Evolutionary conservation across 2,329 filamentous ascomycete genomes (phyloP), one percentile per base, ranked within the genome.

Genomic region (Sporothrix mexicana): DNA sequence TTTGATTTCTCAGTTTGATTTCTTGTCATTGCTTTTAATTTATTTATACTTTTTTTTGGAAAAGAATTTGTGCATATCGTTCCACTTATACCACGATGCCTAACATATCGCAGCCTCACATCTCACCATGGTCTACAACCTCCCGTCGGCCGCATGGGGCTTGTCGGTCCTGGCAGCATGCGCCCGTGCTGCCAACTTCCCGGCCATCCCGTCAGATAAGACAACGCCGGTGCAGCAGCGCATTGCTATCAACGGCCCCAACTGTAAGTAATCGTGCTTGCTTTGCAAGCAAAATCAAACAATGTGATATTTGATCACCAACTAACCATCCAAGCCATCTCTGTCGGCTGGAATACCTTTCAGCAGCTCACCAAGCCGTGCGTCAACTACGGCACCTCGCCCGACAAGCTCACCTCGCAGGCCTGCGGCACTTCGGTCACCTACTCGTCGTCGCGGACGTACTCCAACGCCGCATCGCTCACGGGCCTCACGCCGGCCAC

Each of bases 341-440:
- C 85, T 0, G 80, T 89, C 49, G 86, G 84, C 0, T 89, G 87
- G 87, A 88, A 88, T 76, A 89, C 87, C 0, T 89, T 88, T 76
- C 74, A 82, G 72, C 76, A 84, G 74, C 76, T 86, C 15, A 77
- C 76, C 72, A 76, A 83, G 51, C 78, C 84, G 13, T 89, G 87
- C 72, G 87, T 89, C 5, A 75, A 82, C 57, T 89, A 88, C 76
- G 87, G 87, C 62, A 83, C 80, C 2, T 83, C 84, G 0, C 79
- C 78, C 49, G 74, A 75, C 68, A 72, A 74, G 61, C 81, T 89
- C 61, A 79, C 76, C 12, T 76, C 76, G 7, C 71, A 83, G 64
- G 79, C 81, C 2, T 89, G 87, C 79, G 79, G 78, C 15, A 78
- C 75, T 3, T 85, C 86, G 0, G 79, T 81, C 8, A 88, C 87